Percentiles rank a stretch among this genome's conserved stretches.
These are phyloP conservation scores for Neonothopanus nambi DNA, from an alignment of 1,284 basidiomycete species.

Conservation along the genomic window DNA sequence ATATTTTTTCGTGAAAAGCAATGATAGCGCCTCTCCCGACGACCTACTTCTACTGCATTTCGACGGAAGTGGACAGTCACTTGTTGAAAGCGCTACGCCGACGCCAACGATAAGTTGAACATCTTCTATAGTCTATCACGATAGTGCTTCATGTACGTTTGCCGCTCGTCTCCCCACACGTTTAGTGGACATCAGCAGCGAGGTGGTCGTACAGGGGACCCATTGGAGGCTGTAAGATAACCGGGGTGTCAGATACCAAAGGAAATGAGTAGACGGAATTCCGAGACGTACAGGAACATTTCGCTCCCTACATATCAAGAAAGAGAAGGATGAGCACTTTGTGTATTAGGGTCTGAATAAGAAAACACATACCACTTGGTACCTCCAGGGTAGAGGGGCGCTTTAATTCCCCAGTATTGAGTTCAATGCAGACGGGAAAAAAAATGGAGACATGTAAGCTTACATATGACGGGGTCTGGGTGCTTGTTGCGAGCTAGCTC, in stretches of 20 bases:
- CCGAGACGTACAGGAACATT: constrained; percentile 61
- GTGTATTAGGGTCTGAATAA: not conserved
- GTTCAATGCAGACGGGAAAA: constrained; percentile 7
- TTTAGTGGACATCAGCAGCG: constrained; percentile 30
- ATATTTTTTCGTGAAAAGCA: not conserved
- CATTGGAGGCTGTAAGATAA: constrained; percentile 43
- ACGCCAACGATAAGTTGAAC: not conserved
- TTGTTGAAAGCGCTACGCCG: not conserved
- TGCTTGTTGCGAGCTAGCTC: constrained; percentile 69
- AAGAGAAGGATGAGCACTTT: constrained; percentile 20
- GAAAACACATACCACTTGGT: constrained; percentile 77
- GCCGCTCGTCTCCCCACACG: not conserved
- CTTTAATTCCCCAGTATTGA: constrained; percentile 39
- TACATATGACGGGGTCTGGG: constrained; percentile 92
- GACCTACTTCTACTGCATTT: not conserved
- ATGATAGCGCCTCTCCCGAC: not conserved
- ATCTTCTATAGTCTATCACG: not conserved
- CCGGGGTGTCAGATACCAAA: constrained; percentile 1
- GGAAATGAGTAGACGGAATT: not conserved
- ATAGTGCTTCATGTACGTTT: not conserved
- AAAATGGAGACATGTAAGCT: constrained; percentile 24
- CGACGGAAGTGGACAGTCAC: not conserved
- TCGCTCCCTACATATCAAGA: constrained; percentile 55
- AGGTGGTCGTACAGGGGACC: constrained; percentile 56
- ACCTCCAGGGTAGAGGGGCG: constrained; percentile 76